Base-by-base conservation (phyloP, 1,284 basidiomycete genomes). In the Wallemia hederae region DNA sequence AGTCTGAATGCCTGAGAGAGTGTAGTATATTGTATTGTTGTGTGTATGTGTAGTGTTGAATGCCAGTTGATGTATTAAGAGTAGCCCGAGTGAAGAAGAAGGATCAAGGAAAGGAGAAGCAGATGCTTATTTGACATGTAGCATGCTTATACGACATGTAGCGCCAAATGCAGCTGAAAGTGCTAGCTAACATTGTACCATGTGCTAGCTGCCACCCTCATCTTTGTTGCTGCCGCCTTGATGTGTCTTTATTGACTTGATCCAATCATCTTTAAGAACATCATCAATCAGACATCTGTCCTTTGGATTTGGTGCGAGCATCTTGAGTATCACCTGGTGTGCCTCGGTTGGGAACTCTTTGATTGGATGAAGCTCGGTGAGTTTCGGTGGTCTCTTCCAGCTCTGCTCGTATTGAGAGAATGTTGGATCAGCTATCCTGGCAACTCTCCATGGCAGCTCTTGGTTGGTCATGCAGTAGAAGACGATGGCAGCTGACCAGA, bases 401-500 rank as follows among this genome's bases (percentile, higher is more conserved):
- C 83, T 80, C n/a, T 78, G 69, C 1, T 79, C 77, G 69, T 94
- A 98, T 5, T 84, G 75, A 2, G 81, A 77, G 70, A 90, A 98
- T 14, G 92, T 80, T 3, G 79, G 73, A 68, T 98, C 92, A 1
- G 80, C 75, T 31, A 74, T 72, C 70, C 96, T 91, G 31, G 92
- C 92, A 14, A 88, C 87, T 61, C 91, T 82, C 92, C 94, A 98
- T 0, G 92, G 90, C 60, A 96, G 77, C 70, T 96, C 90, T 70
- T 89, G 85, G 74, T 92, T 92, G 72, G 91, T 86, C 71, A 97
- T 80, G 75, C 92, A 97, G 74, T 98, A 98, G 73, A 94, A 97
- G 64, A 98, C 91, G 64, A 98, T 80, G 14, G 85, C 92, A 60
- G 85, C 85, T 0, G 92, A 91, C 92, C 92, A 98, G 60, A 98